Evolutionary conservation across 2,329 filamentous ascomycete species (phyloP).

Genomic region (Neurospora sp.): DNA sequence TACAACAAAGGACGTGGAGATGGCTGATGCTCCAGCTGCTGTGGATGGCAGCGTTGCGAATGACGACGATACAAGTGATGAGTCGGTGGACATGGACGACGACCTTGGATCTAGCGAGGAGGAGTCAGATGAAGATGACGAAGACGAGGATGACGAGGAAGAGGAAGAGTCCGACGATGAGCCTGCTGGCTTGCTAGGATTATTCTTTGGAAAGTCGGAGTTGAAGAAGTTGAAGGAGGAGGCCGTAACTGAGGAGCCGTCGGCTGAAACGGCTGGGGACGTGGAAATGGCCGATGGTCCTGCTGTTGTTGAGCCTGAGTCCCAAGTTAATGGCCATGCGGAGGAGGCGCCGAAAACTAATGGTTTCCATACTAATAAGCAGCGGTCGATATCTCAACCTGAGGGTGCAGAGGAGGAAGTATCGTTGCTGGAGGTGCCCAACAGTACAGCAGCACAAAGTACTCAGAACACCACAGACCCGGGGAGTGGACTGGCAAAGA

Average conservation of each 20-base stretch:
- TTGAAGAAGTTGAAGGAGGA: slow-evolving; percentile 41
- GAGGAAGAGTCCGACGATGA: slow-evolving; percentile 33
- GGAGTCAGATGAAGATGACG: slow-evolving; percentile 30
- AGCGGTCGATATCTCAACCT: background rate
- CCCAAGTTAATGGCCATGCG: background rate
- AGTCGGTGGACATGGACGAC: slow-evolving; percentile 61
- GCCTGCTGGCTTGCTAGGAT: slow-evolving; percentile 39
- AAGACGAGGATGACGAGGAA: slow-evolving; percentile 36
- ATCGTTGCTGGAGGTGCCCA: background rate
- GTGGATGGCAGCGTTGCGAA: slow-evolving; percentile 17
- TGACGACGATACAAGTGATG: slow-evolving; percentile 47
- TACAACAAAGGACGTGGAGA: slow-evolving; percentile 15
- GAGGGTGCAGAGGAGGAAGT: background rate
- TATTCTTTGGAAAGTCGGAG: slow-evolving; percentile 51
- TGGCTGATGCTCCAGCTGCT: slow-evolving; percentile 12
- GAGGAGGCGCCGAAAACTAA: slow-evolving; percentile 1
- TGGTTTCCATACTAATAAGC: background rate
- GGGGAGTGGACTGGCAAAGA: background rate
- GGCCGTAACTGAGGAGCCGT: slow-evolving; percentile 18
- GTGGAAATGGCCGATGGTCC: slow-evolving; percentile 25
- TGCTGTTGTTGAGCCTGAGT: slow-evolving; percentile 1
- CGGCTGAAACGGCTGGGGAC: slow-evolving; percentile 21
- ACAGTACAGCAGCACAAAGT: background rate
- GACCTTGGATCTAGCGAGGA: slow-evolving; percentile 51
- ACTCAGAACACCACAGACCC: background rate